Evolutionary conservation across 1,284 basidiomycete genomes (phyloP).

Genomic region (Cryptococcus floricola): DNA sequence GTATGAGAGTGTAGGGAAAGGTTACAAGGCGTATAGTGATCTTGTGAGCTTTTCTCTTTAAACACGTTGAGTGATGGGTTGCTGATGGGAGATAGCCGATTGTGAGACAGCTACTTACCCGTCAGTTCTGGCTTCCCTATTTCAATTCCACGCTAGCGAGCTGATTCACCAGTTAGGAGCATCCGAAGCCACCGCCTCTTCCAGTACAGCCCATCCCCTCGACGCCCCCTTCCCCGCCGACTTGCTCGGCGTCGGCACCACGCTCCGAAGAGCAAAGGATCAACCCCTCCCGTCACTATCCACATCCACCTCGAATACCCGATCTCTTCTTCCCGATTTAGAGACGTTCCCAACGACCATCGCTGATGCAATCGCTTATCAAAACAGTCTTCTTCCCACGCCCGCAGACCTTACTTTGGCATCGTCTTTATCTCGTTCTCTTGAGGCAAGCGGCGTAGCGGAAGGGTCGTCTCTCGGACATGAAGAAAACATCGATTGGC

Average conservation of each 20-base stretch:
- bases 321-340: background rate
- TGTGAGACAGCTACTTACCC: background rate
- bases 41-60: background rate
- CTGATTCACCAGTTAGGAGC: background rate
- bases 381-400: background rate
- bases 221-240: background rate
- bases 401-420: background rate
- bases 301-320: background rate
- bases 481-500: background rate
- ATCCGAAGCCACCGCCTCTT: background rate
- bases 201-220: background rate
- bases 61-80: background rate
- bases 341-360: background rate
- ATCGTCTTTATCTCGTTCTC: background rate
- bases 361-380: background rate
- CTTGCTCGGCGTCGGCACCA: slow-evolving; percentile 3
- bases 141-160: background rate
- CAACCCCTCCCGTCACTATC: background rate
- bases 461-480: background rate
- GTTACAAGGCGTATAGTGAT: background rate
- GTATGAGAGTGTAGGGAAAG: background rate
- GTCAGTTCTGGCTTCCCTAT: background rate
- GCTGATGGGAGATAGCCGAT: background rate
- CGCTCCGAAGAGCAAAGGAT: background rate
- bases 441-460: background rate